These are phyloP conservation scores for Candida khao-thaluensis DNA, from an alignment of 805 yeast species.

Conservation along the genomic window DNA sequence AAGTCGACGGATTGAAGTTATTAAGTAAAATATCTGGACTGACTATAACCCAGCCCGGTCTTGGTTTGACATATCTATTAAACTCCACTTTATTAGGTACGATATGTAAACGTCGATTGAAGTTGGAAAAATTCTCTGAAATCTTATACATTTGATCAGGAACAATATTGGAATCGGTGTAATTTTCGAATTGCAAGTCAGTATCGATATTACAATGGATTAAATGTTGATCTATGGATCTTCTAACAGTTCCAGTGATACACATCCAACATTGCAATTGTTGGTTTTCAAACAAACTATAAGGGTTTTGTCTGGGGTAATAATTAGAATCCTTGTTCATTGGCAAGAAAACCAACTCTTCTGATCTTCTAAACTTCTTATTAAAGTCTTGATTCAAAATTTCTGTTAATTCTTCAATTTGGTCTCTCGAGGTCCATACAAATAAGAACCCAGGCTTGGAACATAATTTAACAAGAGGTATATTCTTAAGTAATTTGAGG, in stretches of 20 bases:
- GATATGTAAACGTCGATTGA: constrained; percentile 80
- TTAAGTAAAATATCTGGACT: constrained; percentile 79
- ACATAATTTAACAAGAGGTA: constrained; percentile 72
- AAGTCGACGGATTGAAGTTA: constrained; percentile 50
- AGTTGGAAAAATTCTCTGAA: constrained; percentile 85
- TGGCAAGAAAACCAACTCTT: constrained; percentile 82
- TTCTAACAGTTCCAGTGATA: constrained; percentile 87
- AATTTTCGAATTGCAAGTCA: constrained; percentile 69
- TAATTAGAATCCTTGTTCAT: constrained; percentile 62
- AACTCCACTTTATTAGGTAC: constrained; percentile 71
- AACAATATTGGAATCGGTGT: constrained; percentile 22
- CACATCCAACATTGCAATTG: constrained; percentile 99
- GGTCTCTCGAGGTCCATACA: constrained; percentile 81
- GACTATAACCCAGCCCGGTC: constrained; percentile 91
- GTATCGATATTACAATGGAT: constrained; percentile 93
- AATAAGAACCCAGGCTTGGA: constrained; percentile 85
- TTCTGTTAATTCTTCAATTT: constrained; percentile 60
- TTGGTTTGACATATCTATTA: constrained; percentile 58
- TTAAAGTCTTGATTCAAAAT: constrained; percentile 51
- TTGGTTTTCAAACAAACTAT: constrained; percentile 56
- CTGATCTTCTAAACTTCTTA: constrained; percentile 79
- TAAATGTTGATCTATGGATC: constrained; percentile 78
- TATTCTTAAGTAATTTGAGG: constrained; percentile 55
- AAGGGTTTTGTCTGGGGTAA: constrained; percentile 53
- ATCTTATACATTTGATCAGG: constrained; percentile 78